These are phyloP conservation scores for Mycena citricolor DNA, from an alignment of 1,284 basidiomycete species.

Conservation along the genomic window DNA sequence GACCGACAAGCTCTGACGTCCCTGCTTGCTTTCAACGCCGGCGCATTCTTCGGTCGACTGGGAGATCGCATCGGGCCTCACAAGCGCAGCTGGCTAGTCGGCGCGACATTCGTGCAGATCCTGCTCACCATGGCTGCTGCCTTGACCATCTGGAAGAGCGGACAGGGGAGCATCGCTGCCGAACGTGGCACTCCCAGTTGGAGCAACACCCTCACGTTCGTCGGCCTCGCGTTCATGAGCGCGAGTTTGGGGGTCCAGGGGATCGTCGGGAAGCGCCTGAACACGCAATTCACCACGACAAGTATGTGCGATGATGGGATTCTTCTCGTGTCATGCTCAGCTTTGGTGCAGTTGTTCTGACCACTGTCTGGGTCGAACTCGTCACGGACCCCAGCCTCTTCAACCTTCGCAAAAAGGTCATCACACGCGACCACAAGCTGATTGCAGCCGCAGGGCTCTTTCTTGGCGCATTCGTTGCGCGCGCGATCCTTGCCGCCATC, in stretches of 20 bases:
- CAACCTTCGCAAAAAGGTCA: slow-evolving; percentile 48
- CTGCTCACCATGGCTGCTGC: slow-evolving; percentile 74
- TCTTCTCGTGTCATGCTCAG: no score
- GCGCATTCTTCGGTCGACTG: slow-evolving; percentile 70
- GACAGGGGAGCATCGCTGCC: slow-evolving; percentile 53
- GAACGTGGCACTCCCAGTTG: slow-evolving; percentile 64
- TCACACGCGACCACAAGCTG: slow-evolving; percentile 71
- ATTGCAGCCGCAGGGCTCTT: slow-evolving; percentile 70
- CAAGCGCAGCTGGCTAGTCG: slow-evolving; percentile 73
- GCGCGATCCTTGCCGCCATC: slow-evolving; percentile 62
- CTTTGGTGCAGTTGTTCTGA: slow-evolving; percentile 54
- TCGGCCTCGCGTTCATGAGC: slow-evolving; percentile 73
- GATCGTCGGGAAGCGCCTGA: slow-evolving; percentile 80
- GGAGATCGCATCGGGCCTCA: slow-evolving; percentile 71
- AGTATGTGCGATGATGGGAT: slow-evolving; percentile 48
- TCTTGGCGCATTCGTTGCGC: slow-evolving; percentile 72
- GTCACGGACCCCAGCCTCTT: slow-evolving; percentile 77
- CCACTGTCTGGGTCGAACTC: slow-evolving; percentile 86
- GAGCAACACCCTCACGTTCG: slow-evolving; percentile 65
- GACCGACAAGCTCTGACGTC: slow-evolving; percentile 84
- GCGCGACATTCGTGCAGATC: slow-evolving; percentile 72
- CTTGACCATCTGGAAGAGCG: slow-evolving; percentile 64
- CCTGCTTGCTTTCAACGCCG: slow-evolving; percentile 70
- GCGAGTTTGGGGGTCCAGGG: slow-evolving; percentile 79
- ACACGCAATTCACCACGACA: slow-evolving; percentile 77